These are phyloP conservation scores for Phylloporus sp. DNA, from an alignment of 1,284 basidiomycete genomes.

Conservation along the genomic window DNA sequence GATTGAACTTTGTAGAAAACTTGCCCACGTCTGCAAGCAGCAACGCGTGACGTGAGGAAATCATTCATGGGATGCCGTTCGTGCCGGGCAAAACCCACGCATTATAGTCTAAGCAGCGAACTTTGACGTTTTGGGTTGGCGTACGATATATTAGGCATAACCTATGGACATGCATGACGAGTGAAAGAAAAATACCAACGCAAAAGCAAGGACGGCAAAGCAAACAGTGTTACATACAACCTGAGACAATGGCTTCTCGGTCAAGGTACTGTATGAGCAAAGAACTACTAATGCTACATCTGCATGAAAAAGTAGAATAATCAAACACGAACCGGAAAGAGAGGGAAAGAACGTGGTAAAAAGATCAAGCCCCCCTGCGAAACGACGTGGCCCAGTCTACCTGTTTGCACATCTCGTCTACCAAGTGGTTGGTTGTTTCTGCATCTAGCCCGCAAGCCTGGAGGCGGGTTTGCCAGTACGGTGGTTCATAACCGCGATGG, in stretches of 20 bases:
- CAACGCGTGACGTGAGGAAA: background rate
- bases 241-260: background rate
- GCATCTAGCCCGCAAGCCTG: constrained; percentile 26
- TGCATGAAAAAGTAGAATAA: background rate
- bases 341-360: background rate
- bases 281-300: constrained; percentile 10
- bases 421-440: constrained; percentile 20
- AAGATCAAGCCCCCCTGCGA: constrained; percentile 10
- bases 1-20: constrained; percentile 11
- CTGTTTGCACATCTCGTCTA: constrained; percentile 35
- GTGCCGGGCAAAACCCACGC: background rate
- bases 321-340: background rate
- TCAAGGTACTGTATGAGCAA: background rate
- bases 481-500: constrained; percentile 32
- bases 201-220: background rate
- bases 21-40: background rate
- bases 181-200: background rate
- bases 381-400: constrained; percentile 25
- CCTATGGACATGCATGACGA: background rate
- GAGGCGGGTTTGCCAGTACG: constrained; percentile 33
- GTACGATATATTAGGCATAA: background rate
- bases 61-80: background rate
- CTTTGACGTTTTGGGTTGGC: background rate
- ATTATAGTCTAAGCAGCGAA: background rate
- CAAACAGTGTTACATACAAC: background rate